Evolutionary conservation across 306 rosid species (phyloP).

Genomic region (Begonia loranthoides): DNA sequence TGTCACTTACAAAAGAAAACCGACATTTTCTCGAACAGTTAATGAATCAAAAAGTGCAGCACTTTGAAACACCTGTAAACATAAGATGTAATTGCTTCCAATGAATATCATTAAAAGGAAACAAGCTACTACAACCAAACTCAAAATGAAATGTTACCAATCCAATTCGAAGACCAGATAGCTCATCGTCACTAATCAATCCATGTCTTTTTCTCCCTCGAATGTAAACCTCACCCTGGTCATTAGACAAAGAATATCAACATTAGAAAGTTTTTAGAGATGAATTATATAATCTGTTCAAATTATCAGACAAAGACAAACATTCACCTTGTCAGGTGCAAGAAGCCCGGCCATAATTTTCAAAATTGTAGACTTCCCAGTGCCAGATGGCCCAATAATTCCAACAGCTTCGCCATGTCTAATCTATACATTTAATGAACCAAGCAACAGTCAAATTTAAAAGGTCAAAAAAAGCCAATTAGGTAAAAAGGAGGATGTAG

Average conservation of each 20-base stretch:
- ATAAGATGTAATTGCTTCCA: constrained; percentile 4
- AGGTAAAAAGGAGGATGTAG: background rate
- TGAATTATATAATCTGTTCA: too few relatives aligned
- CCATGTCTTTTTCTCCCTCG: constrained; percentile 78
- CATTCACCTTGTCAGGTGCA: constrained; percentile 67
- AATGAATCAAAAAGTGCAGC: constrained; percentile 98
- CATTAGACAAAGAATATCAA: constrained; percentile 11
- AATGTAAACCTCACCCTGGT: constrained; percentile 89
- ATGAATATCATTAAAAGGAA: background rate
- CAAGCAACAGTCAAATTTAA: background rate
- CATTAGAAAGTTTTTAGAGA: constrained; percentile 1
- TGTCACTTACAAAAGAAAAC: constrained; percentile 86
- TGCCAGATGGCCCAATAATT: constrained; percentile 97
- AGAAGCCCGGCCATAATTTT: constrained; percentile 95
- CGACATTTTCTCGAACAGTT: constrained; percentile 94
- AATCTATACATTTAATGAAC: constrained; percentile 36
- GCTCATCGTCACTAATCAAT: constrained; percentile 75
- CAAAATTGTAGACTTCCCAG: constrained; percentile 86
- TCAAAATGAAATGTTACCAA: constrained; percentile 30
- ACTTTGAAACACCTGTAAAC: constrained; percentile 88
- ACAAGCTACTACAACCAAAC: constrained; percentile 3
- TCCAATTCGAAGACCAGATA: constrained; percentile 90
- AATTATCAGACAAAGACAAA: background rate
- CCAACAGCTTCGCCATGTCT: constrained; percentile 99
- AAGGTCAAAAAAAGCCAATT: constrained; percentile 2